Base-by-base conservation (phyloP, 345 rosid genomes). In the Camelina neglecta region DNA sequence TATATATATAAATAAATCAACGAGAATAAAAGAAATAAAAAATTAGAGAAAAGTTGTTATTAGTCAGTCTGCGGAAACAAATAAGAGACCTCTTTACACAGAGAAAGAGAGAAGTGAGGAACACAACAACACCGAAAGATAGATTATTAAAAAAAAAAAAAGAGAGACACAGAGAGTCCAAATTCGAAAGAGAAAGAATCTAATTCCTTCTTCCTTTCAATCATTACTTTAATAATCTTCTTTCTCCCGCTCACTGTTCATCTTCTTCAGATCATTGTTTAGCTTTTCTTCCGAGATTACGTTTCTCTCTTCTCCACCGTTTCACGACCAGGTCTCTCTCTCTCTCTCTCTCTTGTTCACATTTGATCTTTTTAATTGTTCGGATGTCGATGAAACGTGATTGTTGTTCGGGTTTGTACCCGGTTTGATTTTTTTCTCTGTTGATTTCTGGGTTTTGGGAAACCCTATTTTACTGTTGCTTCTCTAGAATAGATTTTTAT, bases 241-340 rank as follows among this genome's bases (percentile, higher is more conserved):
- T 72, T 79, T 77, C 85, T 77, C 85, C 84, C 86, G 85, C 82
- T 81, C 85, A n/a, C 60, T 67, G 20, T 36, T 59, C 65, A 13
- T 13, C n/a, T 35, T 3, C 56, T 55, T 79, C 53, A 35, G 38
- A 35, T 35, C 38, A 35, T 35, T 35, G 38, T 35, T 35, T 35
- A 35, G 38, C 31, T 29, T 26, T 26, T 4, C 31, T 29, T 29
- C 31, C 5, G 31, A 4, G 51, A 42, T 62, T 62, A 50, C 60
- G 29, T 53, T 38, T 38, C 67, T 72, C 72, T 36, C 71, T 76
- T 58, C 70, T 65, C 83, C 58, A 79, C 48, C 81, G 77, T 79
- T 71, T 70, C 38, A 79, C 69, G 3, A 67, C 57, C 81, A 80
- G 90, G 89, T 79, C 33, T 51, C 13, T 8, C 31, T 24, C 51